A percentile compares a stretch with the other conserved stretches of the same genome.
Evolutionary conservation across 2,329 filamentous ascomycete species (phyloP).

Genomic region (Cercospora beticola): DNA sequence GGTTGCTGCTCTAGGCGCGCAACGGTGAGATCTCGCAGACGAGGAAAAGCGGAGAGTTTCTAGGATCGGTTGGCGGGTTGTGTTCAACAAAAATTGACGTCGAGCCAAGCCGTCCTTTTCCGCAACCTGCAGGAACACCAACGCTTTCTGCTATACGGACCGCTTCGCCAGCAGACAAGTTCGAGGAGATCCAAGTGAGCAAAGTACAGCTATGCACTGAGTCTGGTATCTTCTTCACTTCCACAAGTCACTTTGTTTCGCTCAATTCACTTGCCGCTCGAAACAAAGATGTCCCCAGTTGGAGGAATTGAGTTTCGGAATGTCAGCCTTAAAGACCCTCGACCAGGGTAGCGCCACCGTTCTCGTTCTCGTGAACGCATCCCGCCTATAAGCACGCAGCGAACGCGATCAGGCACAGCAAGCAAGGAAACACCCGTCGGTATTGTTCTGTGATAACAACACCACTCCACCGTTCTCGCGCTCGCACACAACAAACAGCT

Average conservation of each 20-base stretch:
- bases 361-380: slow-evolving; percentile 9
- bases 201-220: neutral
- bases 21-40: neutral
- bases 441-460: neutral
- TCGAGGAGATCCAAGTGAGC: neutral
- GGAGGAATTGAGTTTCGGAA: neutral
- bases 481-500: neutral
- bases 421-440: neutral
- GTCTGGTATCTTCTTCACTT: neutral
- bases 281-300: neutral
- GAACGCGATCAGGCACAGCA: neutral
- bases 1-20: neutral
- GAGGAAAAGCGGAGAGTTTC: slow-evolving; percentile 10
- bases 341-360: slow-evolving; percentile 2
- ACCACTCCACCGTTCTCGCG: neutral
- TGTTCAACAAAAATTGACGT: slow-evolving; percentile 14
- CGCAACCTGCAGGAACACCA: slow-evolving; percentile 9
- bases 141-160: neutral
- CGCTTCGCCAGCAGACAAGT: neutral
- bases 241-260: neutral
- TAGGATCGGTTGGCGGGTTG: slow-evolving; percentile 8
- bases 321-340: slow-evolving; percentile 11
- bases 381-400: neutral
- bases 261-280: neutral
- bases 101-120: slow-evolving; percentile 11